Base-by-base conservation (phyloP, 1,139 yeast genomes). In the Suhomyces chickasaworum region DNA sequence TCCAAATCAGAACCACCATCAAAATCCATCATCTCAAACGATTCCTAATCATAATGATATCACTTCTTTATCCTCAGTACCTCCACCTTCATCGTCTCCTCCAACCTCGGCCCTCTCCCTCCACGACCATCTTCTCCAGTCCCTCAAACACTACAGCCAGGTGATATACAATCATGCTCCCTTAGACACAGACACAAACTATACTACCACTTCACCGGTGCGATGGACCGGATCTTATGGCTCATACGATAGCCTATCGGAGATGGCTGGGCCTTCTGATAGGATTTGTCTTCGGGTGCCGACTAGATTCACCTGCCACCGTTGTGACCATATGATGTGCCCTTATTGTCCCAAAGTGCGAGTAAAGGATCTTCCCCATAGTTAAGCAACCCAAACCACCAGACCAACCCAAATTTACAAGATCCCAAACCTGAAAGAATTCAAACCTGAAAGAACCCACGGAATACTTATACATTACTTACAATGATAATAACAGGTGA, bases 291-390 rank as follows among this genome's bases (percentile, higher is more conserved):
- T 45, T 10, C 54, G 58, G 45, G 53, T 62, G 15, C 68, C 71
- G 31, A 58, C 65, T 16, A 56, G 81, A 38, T 75, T 69, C 52
- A 73, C 71, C 38, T 77, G 81, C 51, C 72, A 65, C 43, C 64
- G 81, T 16, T 77, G 81, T 54, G 60, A 64, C 46, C 81, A 77
- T 55, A 75, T 77, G 80, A 77, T 77, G 81, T 77, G 81, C 49
- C 81, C 81, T 0, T 77, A 77, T 56, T 77, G 81, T 53, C 67
- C 71, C 27, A 77, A 77, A 52, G 66, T 74, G 27, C 63, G 81
- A 22, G 58, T 71, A 38, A 64, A 65, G 50, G 80, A 77, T 53
- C 57, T 73, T 49, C 53, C 46, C 15, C 40, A 29, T 20, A 17
- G 25, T 1, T 37, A 9, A 20, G 27, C 27, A 23, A 7, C 3